These are phyloP conservation scores for Zoysia pacifica DNA, from an alignment of 176 grass and related monocot species.

Conservation along the genomic window DNA sequence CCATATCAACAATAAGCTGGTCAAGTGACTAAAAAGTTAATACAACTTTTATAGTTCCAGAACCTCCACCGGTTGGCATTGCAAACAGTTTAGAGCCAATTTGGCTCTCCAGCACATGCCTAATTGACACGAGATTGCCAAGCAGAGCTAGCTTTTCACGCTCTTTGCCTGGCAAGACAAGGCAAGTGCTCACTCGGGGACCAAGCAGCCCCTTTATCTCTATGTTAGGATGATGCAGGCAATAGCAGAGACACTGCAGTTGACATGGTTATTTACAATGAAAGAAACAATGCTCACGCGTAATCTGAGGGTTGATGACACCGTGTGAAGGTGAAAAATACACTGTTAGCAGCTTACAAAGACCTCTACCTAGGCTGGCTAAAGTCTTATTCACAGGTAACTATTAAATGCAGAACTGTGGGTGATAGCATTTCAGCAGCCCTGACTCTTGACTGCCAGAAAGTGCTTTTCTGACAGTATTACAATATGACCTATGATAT, in stretches of 20 bases:
- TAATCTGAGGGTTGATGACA: not conserved
- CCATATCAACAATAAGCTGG: slow-evolving; percentile 12
- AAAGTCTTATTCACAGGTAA: not conserved
- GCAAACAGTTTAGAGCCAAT: not conserved
- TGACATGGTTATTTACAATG: not conserved
- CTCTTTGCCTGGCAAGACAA: not conserved
- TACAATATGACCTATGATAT: not conserved
- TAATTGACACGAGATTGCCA: not conserved
- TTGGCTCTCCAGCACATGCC: not conserved
- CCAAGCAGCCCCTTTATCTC: not conserved
- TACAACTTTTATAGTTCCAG: not conserved
- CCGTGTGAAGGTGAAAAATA: not conserved
- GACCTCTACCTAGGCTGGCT: not conserved
- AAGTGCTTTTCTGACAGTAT: not conserved
- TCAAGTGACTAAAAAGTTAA: not conserved
- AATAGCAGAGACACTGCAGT: not conserved
- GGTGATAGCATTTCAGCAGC: not conserved
- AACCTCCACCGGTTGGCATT: not conserved
- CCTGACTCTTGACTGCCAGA: not conserved
- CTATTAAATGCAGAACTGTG: not conserved
- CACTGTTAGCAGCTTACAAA: not conserved
- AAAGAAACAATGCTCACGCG: not conserved
- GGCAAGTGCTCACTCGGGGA: not conserved
- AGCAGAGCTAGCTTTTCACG: not conserved
- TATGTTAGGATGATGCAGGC: not conserved